Evolutionary conservation across 352 stramenopile genomes (phyloP).

Genomic region (Phytopythium sindhum): DNA sequence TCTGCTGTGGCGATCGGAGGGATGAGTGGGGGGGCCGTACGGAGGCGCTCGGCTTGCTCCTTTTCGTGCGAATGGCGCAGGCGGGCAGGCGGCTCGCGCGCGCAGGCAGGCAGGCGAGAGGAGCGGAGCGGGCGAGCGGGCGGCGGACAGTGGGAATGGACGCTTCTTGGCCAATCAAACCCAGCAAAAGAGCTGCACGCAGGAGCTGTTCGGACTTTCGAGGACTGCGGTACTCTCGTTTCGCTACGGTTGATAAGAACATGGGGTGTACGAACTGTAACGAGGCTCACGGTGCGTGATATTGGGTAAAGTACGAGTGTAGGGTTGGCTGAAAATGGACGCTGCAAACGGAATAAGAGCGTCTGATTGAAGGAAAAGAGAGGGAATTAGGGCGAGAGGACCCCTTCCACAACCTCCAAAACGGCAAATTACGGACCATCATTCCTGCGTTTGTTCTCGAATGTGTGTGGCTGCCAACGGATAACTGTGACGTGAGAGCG

Average conservation of each 20-base stretch:
- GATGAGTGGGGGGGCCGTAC: background rate
- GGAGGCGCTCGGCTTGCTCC: background rate
- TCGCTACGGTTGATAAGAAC: background rate
- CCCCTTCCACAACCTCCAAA: background rate
- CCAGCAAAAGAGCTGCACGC: background rate
- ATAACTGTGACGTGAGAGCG: background rate
- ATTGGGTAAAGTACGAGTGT: background rate
- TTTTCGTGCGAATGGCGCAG: conserved; percentile 7
- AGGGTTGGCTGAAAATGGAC: background rate
- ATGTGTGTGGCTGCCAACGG: background rate
- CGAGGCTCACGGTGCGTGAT: background rate
- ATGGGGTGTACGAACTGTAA: background rate
- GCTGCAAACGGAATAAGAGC: background rate
- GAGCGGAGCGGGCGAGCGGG: background rate
- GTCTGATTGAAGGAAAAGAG: background rate
- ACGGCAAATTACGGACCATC: conserved; percentile 1
- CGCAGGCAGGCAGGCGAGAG: conserved; percentile 17
- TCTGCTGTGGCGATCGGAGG: background rate
- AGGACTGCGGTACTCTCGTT: background rate
- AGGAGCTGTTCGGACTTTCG: background rate
- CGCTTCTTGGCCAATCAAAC: conserved; percentile 10
- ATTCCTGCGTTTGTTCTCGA: background rate
- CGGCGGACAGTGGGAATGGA: background rate
- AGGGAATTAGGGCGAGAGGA: background rate
- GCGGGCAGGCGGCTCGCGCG: conserved; percentile 37